Conservation (phyloP, 164 flowering plant species). For the Tinospora cordifolia region DNA sequence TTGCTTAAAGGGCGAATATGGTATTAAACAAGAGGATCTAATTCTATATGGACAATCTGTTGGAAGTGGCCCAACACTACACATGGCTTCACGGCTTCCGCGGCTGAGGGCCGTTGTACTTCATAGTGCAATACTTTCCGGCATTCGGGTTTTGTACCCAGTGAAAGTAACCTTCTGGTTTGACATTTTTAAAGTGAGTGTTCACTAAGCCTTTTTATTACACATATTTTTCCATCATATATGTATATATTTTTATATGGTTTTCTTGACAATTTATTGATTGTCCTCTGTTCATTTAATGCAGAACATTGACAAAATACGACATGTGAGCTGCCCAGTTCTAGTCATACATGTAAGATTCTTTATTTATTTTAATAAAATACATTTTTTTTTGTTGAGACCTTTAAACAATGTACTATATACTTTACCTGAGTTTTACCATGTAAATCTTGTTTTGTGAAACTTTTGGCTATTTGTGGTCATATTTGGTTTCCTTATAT, state of each 20-base stretch:
- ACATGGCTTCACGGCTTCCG: constrained; percentile 61
- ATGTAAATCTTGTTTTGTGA: no score
- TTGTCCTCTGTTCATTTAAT: constrained; percentile 10
- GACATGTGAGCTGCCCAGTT: constrained; percentile 67
- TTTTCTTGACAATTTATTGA: constrained; percentile 8
- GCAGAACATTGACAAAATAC: constrained; percentile 95
- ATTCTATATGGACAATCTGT: constrained; percentile 91
- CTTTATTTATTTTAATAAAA: background rate
- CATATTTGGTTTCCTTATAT: no score
- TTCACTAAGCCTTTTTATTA: background rate
- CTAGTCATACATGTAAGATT: constrained; percentile 92
- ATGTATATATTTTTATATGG: background rate
- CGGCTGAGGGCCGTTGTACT: constrained; percentile 73
- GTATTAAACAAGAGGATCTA: constrained; percentile 70
- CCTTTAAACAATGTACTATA: background rate
- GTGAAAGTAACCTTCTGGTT: constrained; percentile 94
- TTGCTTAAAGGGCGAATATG: constrained; percentile 73
- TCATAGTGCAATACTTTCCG: constrained; percentile 91
- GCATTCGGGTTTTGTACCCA: constrained; percentile 77
- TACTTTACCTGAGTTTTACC: background rate
- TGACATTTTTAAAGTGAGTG: constrained; percentile 82
- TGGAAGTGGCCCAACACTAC: constrained; percentile 92
- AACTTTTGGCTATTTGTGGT: no score
- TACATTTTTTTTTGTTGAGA: background rate
- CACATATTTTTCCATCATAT: background rate